Percentiles rank a stretch among this genome's conserved stretches.
phyloP scores from a whole-genome alignment of 805 yeast genomes.

The Suhomyces canberraensis region DNA sequence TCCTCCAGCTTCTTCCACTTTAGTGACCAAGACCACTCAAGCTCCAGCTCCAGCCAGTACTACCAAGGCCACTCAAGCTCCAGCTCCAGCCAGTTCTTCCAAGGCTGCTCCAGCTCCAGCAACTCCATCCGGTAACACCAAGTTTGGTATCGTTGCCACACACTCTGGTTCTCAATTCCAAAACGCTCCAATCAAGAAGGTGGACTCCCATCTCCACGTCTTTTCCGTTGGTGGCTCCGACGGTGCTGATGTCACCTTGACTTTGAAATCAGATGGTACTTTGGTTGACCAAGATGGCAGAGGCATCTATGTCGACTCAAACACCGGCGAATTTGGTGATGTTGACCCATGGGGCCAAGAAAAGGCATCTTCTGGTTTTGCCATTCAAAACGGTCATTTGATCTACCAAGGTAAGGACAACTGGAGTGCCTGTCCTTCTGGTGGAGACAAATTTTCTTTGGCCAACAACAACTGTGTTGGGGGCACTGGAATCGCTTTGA shows the following conservation, averaged over 20 bases:
- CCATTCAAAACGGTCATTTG: slow-evolving; percentile 37
- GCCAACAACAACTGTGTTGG: slow-evolving; percentile 25
- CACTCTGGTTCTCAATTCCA: slow-evolving; percentile 26
- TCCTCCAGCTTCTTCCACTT: slow-evolving; percentile 5
- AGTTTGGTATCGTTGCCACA: slow-evolving; percentile 19
- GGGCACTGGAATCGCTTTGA: slow-evolving; percentile 27
- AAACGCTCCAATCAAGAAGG: slow-evolving; percentile 25
- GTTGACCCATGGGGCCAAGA: slow-evolving; percentile 31
- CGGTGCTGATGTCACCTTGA: slow-evolving; percentile 23
- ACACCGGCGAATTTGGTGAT: slow-evolving; percentile 31
- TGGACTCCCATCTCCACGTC: slow-evolving; percentile 28
- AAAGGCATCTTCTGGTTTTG: slow-evolving; percentile 37
- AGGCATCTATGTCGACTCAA: slow-evolving; percentile 25
- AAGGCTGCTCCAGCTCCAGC: slow-evolving; percentile 4
- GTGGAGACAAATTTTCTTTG: slow-evolving; percentile 21
- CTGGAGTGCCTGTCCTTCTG: slow-evolving; percentile 40
- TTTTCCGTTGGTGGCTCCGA: slow-evolving; percentile 32
- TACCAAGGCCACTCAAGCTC: slow-evolving; percentile 3
- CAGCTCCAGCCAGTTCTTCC: slow-evolving; percentile 3
- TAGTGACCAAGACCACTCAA: slow-evolving; percentile 3
- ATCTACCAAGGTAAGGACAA: slow-evolving; percentile 28
- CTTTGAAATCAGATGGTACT: slow-evolving; percentile 23
- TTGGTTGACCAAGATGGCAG: slow-evolving; percentile 30
- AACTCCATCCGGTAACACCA: slow-evolving; percentile 6
- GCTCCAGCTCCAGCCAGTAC: slow-evolving; percentile 5